Conservation (phyloP, 139 green algal species). For the Coccomyxa sp. region DNA sequence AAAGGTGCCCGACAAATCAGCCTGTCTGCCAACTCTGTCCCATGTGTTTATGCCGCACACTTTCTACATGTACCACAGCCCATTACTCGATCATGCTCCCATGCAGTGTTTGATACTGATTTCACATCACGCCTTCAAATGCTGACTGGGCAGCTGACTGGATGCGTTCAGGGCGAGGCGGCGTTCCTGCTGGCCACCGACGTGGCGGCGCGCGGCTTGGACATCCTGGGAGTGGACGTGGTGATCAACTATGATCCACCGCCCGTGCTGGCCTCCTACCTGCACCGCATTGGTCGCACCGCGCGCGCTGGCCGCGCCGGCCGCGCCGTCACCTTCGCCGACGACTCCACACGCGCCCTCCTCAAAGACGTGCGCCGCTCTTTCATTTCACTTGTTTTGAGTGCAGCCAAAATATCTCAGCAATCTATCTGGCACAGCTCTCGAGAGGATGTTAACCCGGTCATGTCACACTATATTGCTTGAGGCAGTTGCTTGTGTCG, state of each 20-base stretch:
- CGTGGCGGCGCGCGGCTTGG: slow-evolving; percentile 87
- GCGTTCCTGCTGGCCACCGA: slow-evolving; percentile 84
- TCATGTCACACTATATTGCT: no score
- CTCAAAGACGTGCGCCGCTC: slow-evolving; percentile 70
- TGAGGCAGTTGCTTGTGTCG: no score
- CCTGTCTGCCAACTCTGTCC: not conserved
- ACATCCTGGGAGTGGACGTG: slow-evolving; percentile 89
- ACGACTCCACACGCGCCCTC: slow-evolving; percentile 75
- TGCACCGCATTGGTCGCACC: slow-evolving; percentile 89
- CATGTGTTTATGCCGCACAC: not conserved
- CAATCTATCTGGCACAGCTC: no score
- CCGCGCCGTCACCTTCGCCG: slow-evolving; percentile 79
- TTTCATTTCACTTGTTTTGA: not conserved
- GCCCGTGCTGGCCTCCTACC: slow-evolving; percentile 59
- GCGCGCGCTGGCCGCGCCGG: slow-evolving; percentile 85
- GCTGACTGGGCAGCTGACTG: not conserved
- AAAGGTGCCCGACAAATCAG: slow-evolving; percentile 19
- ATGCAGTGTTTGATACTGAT: no score
- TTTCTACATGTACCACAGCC: not conserved
- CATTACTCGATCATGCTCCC: no score
- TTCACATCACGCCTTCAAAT: no score
- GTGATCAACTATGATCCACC: slow-evolving; percentile 68
- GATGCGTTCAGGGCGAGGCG: slow-evolving; percentile 36
- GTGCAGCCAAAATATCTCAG: no score
- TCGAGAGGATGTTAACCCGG: no score